Evolutionary conservation across 257 asterid genomes (phyloP).

Genomic region (Gentiana macrophylla): DNA sequence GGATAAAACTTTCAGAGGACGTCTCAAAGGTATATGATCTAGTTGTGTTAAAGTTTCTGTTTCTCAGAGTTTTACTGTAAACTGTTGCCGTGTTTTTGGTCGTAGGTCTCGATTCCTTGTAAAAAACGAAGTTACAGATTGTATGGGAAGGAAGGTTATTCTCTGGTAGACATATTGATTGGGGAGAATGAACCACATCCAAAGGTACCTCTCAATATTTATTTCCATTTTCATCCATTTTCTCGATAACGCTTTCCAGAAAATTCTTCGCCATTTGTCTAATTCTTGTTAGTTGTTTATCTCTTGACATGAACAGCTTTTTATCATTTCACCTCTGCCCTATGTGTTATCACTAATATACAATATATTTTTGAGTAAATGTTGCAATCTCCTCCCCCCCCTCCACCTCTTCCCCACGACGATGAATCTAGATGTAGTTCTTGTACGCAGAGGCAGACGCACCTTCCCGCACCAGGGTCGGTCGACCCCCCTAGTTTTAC

Average conservation of each 20-base stretch:
- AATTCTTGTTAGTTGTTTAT: not conserved
- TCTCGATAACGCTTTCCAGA: slow-evolving; percentile 1
- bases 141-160: slow-evolving; percentile 85
- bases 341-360: no score
- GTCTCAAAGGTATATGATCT: slow-evolving; percentile 73
- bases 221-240: not conserved
- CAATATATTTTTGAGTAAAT: no score
- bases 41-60: slow-evolving; percentile 7
- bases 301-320: not conserved
- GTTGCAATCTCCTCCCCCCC: no score
- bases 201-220: slow-evolving; percentile 38
- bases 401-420: no score
- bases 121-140: slow-evolving; percentile 85
- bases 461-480: no score
- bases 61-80: slow-evolving; percentile 4
- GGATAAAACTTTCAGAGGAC: slow-evolving; percentile 95
- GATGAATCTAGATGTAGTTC: no score
- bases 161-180: slow-evolving; percentile 90
- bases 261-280: not conserved
- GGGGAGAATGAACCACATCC: slow-evolving; percentile 93
- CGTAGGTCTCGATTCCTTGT: slow-evolving; percentile 97
- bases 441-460: no score
- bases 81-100: slow-evolving; percentile 12
- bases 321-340: not conserved
- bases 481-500: no score